phyloP scores from a whole-genome alignment of 208 protist species.

The Crithidia bombi region DNA sequence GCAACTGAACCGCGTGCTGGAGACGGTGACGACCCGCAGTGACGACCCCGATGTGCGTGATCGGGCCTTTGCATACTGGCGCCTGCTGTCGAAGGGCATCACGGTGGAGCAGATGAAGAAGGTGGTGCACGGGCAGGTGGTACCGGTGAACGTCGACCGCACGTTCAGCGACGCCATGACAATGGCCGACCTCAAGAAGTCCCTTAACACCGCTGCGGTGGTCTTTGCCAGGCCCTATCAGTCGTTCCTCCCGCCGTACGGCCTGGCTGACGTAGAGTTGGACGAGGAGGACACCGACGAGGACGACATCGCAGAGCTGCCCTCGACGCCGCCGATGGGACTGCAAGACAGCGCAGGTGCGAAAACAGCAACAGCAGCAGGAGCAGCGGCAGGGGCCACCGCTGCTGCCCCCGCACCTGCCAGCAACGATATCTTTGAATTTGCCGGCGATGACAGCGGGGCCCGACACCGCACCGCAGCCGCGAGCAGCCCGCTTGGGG shows the following conservation, averaged over 20 bases:
- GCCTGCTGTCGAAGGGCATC: slow-evolving; percentile 97
- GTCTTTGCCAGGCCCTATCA: slow-evolving; percentile 97
- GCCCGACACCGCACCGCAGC: slow-evolving; percentile 8
- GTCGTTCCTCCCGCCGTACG: slow-evolving; percentile 93
- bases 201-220: slow-evolving; percentile 93
- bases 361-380: not conserved
- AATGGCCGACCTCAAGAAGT: slow-evolving; percentile 89
- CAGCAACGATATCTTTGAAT: slow-evolving; percentile 25
- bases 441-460: slow-evolving; percentile 13
- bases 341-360: not conserved
- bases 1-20: slow-evolving; percentile 69
- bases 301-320: slow-evolving; percentile 50
- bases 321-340: slow-evolving; percentile 33
- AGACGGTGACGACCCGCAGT: slow-evolving; percentile 79
- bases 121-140: slow-evolving; percentile 86
- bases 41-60: slow-evolving; percentile 98
- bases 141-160: slow-evolving; percentile 93
- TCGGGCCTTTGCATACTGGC: slow-evolving; percentile 99
- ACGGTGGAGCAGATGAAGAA: slow-evolving; percentile 94
- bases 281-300: slow-evolving; percentile 79
- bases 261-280: slow-evolving; percentile 52
- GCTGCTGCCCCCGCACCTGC: not conserved
- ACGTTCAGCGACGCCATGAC: slow-evolving; percentile 93
- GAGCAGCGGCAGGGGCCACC: not conserved
- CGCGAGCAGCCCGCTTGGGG: slow-evolving; percentile 25